Percentiles rank a stretch among this genome's conserved stretches.
Evolutionary conservation across 371 early-diverging fungal genomes (phyloP).

Genomic region (Lichtheimia ornata): DNA sequence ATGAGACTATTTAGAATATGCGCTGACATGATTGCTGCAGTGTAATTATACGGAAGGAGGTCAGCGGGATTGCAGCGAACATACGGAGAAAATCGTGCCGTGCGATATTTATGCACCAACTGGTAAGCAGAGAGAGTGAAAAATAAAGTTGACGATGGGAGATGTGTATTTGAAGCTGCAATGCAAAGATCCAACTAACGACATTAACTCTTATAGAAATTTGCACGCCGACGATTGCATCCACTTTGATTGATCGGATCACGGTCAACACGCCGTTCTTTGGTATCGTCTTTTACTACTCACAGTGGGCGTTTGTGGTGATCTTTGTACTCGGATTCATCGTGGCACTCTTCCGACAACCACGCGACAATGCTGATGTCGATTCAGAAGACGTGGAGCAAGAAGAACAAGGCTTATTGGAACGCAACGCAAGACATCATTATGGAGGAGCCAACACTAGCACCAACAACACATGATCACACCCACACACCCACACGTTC

Average conservation of each 20-base stretch:
- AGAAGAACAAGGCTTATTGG: slow-evolving; percentile 16
- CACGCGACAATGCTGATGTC: slow-evolving; percentile 25
- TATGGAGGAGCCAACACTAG: not conserved
- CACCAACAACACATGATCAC: too few species aligned
- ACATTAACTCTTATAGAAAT: slow-evolving; percentile 27
- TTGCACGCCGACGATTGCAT: slow-evolving; percentile 66
- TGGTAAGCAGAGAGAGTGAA: slow-evolving; percentile 29
- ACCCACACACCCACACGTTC: too few species aligned
- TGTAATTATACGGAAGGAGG: slow-evolving; percentile 59
- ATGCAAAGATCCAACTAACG: too few species aligned
- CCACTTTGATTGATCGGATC: slow-evolving; percentile 54
- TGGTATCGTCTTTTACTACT: slow-evolving; percentile 55
- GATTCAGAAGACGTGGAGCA: slow-evolving; percentile 20
- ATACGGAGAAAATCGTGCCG: slow-evolving; percentile 55
- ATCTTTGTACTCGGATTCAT: slow-evolving; percentile 47
- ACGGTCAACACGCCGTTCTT: slow-evolving; percentile 56
- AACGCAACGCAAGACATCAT: slow-evolving; percentile 3
- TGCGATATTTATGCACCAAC: slow-evolving; percentile 61
- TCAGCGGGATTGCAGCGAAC: slow-evolving; percentile 46
- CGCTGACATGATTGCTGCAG: slow-evolving; percentile 23
- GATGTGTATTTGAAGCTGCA: not conserved
- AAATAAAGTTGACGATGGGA: not conserved
- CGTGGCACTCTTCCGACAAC: slow-evolving; percentile 32
- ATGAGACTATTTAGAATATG: not conserved
- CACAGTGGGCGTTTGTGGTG: slow-evolving; percentile 57